Conservation (phyloP, 495 filamentous ascomycete genomes). For the Podospora appendiculata region DNA sequence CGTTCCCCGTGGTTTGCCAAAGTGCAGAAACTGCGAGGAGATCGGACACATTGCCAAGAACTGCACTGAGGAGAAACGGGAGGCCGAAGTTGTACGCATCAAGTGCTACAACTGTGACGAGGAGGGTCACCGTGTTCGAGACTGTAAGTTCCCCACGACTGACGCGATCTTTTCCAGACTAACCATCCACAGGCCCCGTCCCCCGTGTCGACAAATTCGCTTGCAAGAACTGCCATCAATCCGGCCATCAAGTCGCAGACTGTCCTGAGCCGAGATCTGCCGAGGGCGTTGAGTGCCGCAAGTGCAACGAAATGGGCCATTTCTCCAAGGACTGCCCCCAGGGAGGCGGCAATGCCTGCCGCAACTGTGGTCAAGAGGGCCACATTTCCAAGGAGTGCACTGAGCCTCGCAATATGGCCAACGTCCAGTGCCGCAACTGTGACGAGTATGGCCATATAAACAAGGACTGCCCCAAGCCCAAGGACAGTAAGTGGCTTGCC, state of each 20-base stretch:
- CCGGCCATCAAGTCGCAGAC: conserved; percentile 33
- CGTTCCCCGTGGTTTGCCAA: conserved; percentile 55
- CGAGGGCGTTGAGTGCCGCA: conserved; percentile 69
- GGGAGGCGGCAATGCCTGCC: conserved; percentile 50
- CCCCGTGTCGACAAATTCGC: conserved; percentile 50
- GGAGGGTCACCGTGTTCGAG: conserved; percentile 59
- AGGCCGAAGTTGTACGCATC: conserved; percentile 41
- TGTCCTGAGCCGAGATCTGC: conserved; percentile 60
- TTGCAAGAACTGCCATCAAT: conserved; percentile 78
- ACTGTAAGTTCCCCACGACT: conserved; percentile 43
- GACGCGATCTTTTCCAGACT: conserved; percentile 12
- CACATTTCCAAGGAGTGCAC: conserved; percentile 43
- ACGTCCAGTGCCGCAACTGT: conserved; percentile 69
- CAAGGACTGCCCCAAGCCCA: conserved; percentile 69
- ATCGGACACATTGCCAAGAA: conserved; percentile 62
- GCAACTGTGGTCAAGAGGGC: conserved; percentile 60
- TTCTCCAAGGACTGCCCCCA: conserved; percentile 78
- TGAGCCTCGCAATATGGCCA: conserved; percentile 61
- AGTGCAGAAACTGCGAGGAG: conserved; percentile 66
- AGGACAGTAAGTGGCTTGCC: conserved; percentile 49
- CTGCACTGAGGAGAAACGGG: conserved; percentile 56
- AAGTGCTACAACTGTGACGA: conserved; percentile 71
- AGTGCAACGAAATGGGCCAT: conserved; percentile 72
- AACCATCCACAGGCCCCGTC: conserved; percentile 33
- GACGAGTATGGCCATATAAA: conserved; percentile 59